Evolutionary conservation across 139 green algal species (phyloP).

Genomic region (Asterochloris sp.): DNA sequence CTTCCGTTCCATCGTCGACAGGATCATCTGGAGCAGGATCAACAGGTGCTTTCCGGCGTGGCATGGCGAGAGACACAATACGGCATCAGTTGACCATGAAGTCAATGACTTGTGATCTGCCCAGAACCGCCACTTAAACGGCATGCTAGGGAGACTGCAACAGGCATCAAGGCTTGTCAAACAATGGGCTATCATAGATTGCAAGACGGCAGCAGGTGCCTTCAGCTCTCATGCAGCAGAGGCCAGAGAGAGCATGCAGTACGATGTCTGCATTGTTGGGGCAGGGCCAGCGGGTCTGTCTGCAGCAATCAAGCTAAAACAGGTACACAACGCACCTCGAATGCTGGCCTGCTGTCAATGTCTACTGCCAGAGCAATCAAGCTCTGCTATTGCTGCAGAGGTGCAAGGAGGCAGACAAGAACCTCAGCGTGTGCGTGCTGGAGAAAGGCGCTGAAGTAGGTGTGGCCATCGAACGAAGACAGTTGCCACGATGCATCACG

Average conservation of each 20-base stretch:
- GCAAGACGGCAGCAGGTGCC: background rate
- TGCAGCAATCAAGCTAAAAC: constrained; percentile 85
- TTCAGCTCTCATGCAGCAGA: background rate
- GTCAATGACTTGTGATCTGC: no score
- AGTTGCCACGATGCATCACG: background rate
- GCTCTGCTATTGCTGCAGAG: constrained; percentile 36
- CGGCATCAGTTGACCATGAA: no score
- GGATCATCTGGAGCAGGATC: no score
- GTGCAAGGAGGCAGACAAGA: constrained; percentile 48
- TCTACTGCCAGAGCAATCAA: background rate
- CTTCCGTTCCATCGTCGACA: no score
- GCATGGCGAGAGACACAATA: no score
- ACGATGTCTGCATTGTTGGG: constrained; percentile 88
- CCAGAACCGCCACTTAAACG: no score
- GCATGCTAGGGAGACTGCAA: no score
- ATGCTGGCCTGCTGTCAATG: background rate
- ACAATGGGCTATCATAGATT: no score
- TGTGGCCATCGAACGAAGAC: constrained; percentile 17
- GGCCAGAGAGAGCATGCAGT: constrained; percentile 67
- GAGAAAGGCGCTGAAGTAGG: constrained; percentile 89
- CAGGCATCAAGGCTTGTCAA: no score
- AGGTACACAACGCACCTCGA: constrained; percentile 41
- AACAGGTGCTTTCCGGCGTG: no score
- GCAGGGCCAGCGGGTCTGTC: constrained; percentile 84
- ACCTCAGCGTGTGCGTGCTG: constrained; percentile 86